Evolutionary conservation across 129 eudicot genomes (phyloP).

Genomic region (Silybum marianum): DNA sequence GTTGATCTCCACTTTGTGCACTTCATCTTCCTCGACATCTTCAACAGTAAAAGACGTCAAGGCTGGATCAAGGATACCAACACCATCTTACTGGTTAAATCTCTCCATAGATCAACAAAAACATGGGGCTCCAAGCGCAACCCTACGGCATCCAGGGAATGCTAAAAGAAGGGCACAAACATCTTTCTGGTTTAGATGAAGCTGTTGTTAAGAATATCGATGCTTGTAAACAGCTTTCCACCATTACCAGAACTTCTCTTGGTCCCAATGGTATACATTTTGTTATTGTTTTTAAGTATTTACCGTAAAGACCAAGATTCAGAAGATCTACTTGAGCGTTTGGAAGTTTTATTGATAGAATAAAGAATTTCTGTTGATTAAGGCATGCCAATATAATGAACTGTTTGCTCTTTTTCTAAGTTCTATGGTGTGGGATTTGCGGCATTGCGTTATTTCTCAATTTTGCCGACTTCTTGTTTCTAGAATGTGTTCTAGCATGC

Average conservation of each 20-base stretch:
- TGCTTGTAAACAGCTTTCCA: slow-evolving; percentile 85
- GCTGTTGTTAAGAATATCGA: slow-evolving; percentile 87
- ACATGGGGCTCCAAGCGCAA: slow-evolving; percentile 63
- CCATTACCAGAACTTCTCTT: slow-evolving; percentile 82
- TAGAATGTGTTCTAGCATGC: background rate
- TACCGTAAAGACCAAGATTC: too few species aligned
- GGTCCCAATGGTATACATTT: slow-evolving; percentile 78
- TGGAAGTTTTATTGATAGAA: background rate
- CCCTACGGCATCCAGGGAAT: slow-evolving; percentile 83
- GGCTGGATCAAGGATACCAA: too few species aligned
- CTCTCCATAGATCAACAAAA: slow-evolving; percentile 2
- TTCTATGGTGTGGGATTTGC: background rate
- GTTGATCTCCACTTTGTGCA: background rate
- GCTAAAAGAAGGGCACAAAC: slow-evolving; percentile 94
- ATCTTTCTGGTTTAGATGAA: slow-evolving; percentile 90
- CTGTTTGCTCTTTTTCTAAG: background rate
- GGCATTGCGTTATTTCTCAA: background rate
- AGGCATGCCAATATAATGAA: background rate
- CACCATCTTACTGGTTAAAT: background rate
- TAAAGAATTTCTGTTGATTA: background rate
- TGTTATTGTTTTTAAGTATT: background rate
- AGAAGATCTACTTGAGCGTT: background rate
- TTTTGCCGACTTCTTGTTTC: background rate
- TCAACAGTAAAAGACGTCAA: too few species aligned
- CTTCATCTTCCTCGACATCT: background rate